Conservation (phyloP, 2,329 filamentous ascomycete genomes). For the Huntiella decipiens region DNA sequence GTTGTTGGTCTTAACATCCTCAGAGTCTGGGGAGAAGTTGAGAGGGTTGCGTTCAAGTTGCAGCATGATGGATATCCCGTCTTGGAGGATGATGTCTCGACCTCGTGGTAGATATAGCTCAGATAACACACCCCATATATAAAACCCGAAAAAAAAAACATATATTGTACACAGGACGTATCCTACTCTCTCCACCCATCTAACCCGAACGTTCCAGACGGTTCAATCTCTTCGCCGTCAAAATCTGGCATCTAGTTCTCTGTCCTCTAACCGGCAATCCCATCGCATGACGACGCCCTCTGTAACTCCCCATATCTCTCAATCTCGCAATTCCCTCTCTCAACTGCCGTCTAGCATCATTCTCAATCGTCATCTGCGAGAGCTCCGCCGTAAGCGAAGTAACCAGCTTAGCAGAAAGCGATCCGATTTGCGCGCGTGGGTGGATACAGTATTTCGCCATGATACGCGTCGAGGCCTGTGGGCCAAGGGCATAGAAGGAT, state of each 20-base stretch:
- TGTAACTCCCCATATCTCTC: constrained; percentile 78
- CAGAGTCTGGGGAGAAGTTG: constrained; percentile 66
- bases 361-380: constrained; percentile 84
- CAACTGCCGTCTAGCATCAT: constrained; percentile 58
- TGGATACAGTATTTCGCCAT: constrained; percentile 84
- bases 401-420: constrained; percentile 55
- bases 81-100: constrained; percentile 29
- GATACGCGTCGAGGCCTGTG: constrained; percentile 48
- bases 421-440: constrained; percentile 58
- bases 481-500: constrained; percentile 72
- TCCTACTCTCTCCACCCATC: constrained; percentile 6
- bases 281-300: constrained; percentile 84
- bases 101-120: neutral
- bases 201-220: constrained; percentile 29
- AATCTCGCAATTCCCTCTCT: constrained; percentile 71
- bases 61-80: constrained; percentile 35
- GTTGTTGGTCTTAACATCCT: constrained; percentile 65
- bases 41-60: constrained; percentile 48
- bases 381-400: constrained; percentile 70
- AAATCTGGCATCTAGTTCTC: constrained; percentile 57
- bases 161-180: constrained; percentile 1
- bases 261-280: constrained; percentile 80
- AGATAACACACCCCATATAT: neutral
- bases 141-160: constrained; percentile 2
- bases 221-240: constrained; percentile 44